Percentiles rank a stretch among this genome's conserved stretches.
Evolutionary conservation across 257 asterid genomes (phyloP).

Genomic region (Penstemon newberryi): DNA sequence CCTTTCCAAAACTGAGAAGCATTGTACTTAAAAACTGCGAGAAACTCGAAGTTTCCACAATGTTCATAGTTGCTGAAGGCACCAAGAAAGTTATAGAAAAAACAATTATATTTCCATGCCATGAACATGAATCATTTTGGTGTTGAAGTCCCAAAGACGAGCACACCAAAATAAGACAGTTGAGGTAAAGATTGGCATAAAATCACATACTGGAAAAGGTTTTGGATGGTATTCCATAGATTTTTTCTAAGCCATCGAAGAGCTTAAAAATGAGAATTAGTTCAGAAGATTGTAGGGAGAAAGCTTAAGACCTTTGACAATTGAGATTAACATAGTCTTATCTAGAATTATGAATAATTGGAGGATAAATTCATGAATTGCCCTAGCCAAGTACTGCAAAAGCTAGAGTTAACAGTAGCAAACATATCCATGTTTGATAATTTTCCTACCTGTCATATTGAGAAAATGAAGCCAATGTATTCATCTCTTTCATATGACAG

Average conservation of each 20-base stretch:
- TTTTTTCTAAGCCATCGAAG: neutral
- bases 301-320: slow-evolving; percentile 18
- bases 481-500: slow-evolving; percentile 19
- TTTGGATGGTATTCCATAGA: slow-evolving; percentile 10
- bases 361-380: neutral
- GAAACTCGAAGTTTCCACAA: too few relatives aligned
- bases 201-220: slow-evolving; percentile 12
- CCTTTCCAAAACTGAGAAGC: too few relatives aligned
- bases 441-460: slow-evolving; percentile 9
- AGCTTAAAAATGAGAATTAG: neutral
- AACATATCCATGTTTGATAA: slow-evolving; percentile 5
- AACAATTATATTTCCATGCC: neutral
- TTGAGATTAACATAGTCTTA: neutral
- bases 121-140: slow-evolving; percentile 1
- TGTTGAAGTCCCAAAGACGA: slow-evolving; percentile 4
- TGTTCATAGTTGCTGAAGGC: slow-evolving; percentile 2
- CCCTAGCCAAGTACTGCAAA: slow-evolving; percentile 2
- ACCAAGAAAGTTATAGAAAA: neutral
- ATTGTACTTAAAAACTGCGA: too few relatives aligned
- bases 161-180: slow-evolving; percentile 4
- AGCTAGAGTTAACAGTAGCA: neutral
- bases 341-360: slow-evolving; percentile 2
- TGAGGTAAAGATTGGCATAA: slow-evolving; percentile 15
- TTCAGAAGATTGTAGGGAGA: slow-evolving; percentile 20
- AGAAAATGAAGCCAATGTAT: neutral